Conservation (phyloP, 2,329 filamentous ascomycete species). For the Paraphoma chrysanthemicola region DNA sequence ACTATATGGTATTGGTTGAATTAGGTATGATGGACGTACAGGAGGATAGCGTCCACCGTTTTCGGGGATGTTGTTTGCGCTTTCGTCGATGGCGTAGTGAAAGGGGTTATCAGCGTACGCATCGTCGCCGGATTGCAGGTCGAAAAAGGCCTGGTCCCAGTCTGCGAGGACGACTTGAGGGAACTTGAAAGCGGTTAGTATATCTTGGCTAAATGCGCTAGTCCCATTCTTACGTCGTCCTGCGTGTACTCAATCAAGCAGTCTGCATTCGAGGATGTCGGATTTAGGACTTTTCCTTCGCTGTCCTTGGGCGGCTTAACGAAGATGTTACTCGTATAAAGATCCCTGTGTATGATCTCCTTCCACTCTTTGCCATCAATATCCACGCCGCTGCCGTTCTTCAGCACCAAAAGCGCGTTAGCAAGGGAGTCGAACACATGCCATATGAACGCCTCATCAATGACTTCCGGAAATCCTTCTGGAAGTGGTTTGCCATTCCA, state of each 20-base stretch:
- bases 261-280: neutral
- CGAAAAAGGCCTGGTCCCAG: conserved; percentile 8
- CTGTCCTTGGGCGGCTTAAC: neutral
- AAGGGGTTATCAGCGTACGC: conserved; percentile 8
- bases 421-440: conserved; percentile 7
- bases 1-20: no score
- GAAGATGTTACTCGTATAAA: conserved; percentile 8
- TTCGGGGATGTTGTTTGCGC: conserved; percentile 33
- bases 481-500: neutral
- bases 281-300: neutral
- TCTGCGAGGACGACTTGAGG: conserved; percentile 4
- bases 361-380: conserved; percentile 4
- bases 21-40: neutral
- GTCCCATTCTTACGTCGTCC: no score
- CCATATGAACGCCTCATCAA: conserved; percentile 10
- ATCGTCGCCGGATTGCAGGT: conserved; percentile 5
- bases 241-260: neutral
- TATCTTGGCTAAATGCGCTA: no score
- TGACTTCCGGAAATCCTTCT: neutral
- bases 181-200: neutral
- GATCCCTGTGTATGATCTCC: conserved; percentile 6
- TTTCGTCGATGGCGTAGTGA: neutral
- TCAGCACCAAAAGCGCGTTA: conserved; percentile 1
- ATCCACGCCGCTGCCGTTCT: neutral
- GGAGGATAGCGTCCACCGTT: neutral